Conservation (phyloP, 2,329 filamentous ascomycete genomes). For the Fusarium heterosporum region DNA sequence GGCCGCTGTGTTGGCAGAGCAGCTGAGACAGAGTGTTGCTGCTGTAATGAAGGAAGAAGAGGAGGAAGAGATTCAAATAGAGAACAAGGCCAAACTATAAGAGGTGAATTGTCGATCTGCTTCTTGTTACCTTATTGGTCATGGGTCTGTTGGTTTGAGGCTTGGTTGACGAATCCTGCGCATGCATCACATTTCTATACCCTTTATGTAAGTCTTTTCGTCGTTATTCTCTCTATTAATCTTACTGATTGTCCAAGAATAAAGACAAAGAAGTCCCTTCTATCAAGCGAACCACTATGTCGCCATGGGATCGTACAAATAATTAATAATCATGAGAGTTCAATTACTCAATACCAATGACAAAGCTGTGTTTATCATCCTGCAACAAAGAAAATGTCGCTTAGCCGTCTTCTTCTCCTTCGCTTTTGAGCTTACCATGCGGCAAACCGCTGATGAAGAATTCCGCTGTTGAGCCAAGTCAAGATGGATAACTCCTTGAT, state of each 20-base stretch:
- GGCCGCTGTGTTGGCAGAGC: slow-evolving; percentile 68
- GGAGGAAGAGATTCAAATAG: slow-evolving; percentile 29
- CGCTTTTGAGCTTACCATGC: not conserved
- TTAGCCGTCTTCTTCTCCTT: not conserved
- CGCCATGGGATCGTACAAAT: not conserved
- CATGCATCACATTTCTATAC: slow-evolving; percentile 15
- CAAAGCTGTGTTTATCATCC: not conserved
- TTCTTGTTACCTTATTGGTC: slow-evolving; percentile 25
- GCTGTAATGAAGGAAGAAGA: slow-evolving; percentile 58
- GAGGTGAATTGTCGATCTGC: slow-evolving; percentile 9
- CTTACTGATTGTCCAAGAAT: not conserved
- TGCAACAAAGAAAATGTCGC: too few species aligned
- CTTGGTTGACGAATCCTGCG: slow-evolving; percentile 3
- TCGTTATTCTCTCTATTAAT: not conserved
- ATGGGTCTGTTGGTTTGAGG: not conserved
- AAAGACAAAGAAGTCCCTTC: not conserved
- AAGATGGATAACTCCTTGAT: not conserved
- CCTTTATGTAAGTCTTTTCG: slow-evolving; percentile 15
- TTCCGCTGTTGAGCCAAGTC: not conserved
- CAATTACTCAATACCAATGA: not conserved
- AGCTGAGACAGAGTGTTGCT: slow-evolving; percentile 63
- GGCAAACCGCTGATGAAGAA: not conserved
- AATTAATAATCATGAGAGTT: not conserved
- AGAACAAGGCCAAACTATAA: slow-evolving; percentile 55
- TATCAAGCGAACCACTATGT: not conserved